These are phyloP conservation scores for Iberis pinnata DNA, from an alignment of 345 rosid species.

Conservation along the genomic window DNA sequence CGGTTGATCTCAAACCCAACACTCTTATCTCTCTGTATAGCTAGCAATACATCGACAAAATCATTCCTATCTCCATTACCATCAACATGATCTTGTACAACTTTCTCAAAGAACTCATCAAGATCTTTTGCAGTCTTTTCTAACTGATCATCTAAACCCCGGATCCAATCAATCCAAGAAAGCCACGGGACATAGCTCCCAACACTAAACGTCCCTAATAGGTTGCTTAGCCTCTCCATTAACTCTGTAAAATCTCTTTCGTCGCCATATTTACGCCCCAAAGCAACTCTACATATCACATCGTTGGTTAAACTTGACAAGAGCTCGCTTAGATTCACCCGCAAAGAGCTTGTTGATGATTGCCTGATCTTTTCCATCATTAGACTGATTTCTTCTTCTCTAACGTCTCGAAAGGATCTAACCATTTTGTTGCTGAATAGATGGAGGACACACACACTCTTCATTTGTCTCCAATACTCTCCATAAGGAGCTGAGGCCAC, in stretches of 20 bases:
- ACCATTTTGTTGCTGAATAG: conserved; percentile 41
- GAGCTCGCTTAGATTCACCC: too few relatives aligned
- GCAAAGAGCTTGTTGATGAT: too few relatives aligned
- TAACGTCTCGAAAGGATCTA: conserved; percentile 27
- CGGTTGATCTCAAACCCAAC: conserved; percentile 27
- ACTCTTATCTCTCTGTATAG: conserved; percentile 28
- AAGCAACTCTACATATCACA: too few relatives aligned
- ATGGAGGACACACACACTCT: conserved; percentile 36
- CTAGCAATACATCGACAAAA: conserved; percentile 27
- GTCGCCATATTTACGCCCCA: too few relatives aligned
- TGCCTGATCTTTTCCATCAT: too few relatives aligned
- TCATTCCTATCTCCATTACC: not conserved
- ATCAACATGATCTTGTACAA: conserved; percentile 26
- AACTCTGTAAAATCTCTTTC: too few relatives aligned
- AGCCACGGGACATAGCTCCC: too few relatives aligned
- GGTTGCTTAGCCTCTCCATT: too few relatives aligned
- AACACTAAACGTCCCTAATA: too few relatives aligned
- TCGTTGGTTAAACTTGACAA: too few relatives aligned
- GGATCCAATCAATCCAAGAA: too few relatives aligned
- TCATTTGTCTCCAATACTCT: conserved; percentile 31
- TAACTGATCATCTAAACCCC: too few relatives aligned
- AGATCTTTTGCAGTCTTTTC: conserved; percentile 20
- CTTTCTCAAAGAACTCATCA: conserved; percentile 29
- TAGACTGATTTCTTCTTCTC: conserved; percentile 37
- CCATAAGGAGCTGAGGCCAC: conserved; percentile 27